Base-by-base conservation (phyloP, 2,329 filamentous ascomycete genomes). In the Alternaria postmessia region DNA sequence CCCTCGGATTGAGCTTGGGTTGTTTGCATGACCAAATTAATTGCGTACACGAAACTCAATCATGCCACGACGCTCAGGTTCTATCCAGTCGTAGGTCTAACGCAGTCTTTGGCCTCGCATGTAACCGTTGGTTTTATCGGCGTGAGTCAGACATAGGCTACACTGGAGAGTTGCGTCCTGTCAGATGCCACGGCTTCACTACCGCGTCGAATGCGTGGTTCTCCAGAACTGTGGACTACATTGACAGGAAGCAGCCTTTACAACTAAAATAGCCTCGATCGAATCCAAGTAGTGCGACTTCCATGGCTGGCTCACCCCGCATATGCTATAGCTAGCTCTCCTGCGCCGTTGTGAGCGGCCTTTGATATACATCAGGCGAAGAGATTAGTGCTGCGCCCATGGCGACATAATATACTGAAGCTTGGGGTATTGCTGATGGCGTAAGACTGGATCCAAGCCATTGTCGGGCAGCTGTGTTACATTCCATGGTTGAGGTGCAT, bases 391-490 rank as follows among this genome's bases (percentile, higher is more conserved):
- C 57, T 54, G 57, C 55, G 49, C 46, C 32, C 24, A 41, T 53
- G 42, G 47, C 32, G 14, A 46, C 38, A 46, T 22, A 34, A 47
- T 32, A 16, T 38, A 54, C 43, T 54, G 41, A 20, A 39, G 16
- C 8, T 36, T n/a, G 30, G 11, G 9, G 39, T 34, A 26, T 30
- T 22, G 48, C 36, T 12, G 53, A 62, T 54, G 61, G 65, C 55
- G 59, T 42, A 34, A 57, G 52, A 48, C 39, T 47, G 11, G 52
- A 51, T 43, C 51, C 34, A n/a, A 57, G 49, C 24, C 18, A 46
- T 54, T 55, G 60, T 62, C 54, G 64, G 60, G 63, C 52, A 56
- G 59, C 63, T 52, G 65, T 59, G 70, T 72, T 71, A 70, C 66
- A 72, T 71, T 68, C 48, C 60, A 64, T 62, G 7, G 61, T 58